phyloP scores from a whole-genome alignment of 768 basidiomycete genomes.

The Holtermanniella nyarrowii region DNA sequence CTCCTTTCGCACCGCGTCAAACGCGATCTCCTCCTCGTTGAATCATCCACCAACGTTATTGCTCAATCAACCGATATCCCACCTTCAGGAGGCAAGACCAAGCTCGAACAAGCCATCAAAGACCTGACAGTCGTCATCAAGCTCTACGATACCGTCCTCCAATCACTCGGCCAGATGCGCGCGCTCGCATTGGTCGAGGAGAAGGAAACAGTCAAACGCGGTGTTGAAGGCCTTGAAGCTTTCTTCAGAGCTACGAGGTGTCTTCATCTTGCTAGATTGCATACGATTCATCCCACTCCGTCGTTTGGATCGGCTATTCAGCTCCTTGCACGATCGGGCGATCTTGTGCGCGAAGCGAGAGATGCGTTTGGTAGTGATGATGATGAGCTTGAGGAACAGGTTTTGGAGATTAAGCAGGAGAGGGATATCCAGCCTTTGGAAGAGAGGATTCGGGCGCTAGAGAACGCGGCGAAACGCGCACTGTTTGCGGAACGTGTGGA shows the following conservation, averaged over 20 bases:
- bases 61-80: slow-evolving; percentile 34
- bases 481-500: slow-evolving; percentile 46
- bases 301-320: slow-evolving; percentile 31
- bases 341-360: slow-evolving; percentile 14
- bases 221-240: slow-evolving; percentile 63
- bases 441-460: slow-evolving; percentile 13
- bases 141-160: slow-evolving; percentile 66
- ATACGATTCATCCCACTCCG: slow-evolving; percentile 43
- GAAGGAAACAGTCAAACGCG: slow-evolving; percentile 67
- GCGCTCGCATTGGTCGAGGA: slow-evolving; percentile 76
- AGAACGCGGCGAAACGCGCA: slow-evolving; percentile 28
- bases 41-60: slow-evolving; percentile 44
- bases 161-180: slow-evolving; percentile 74
- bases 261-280: slow-evolving; percentile 65
- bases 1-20: slow-evolving; percentile 77
- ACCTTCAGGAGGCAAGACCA: slow-evolving; percentile 15
- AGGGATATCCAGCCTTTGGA: slow-evolving; percentile 10
- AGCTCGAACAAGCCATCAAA: slow-evolving; percentile 44
- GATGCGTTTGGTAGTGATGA: slow-evolving; percentile 11
- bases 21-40: slow-evolving; percentile 72
- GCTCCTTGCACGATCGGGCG: slow-evolving; percentile 17
- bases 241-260: slow-evolving; percentile 70
- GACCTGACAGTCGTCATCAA: slow-evolving; percentile 82
- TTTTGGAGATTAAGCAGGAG: slow-evolving; percentile 9
- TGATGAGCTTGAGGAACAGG: slow-evolving; percentile 15